Percentiles rank a stretch among this genome's conserved stretches.
Evolutionary conservation across 2,329 filamentous ascomycete species (phyloP).

Genomic region (Stagonosporopsis rhizophila): DNA sequence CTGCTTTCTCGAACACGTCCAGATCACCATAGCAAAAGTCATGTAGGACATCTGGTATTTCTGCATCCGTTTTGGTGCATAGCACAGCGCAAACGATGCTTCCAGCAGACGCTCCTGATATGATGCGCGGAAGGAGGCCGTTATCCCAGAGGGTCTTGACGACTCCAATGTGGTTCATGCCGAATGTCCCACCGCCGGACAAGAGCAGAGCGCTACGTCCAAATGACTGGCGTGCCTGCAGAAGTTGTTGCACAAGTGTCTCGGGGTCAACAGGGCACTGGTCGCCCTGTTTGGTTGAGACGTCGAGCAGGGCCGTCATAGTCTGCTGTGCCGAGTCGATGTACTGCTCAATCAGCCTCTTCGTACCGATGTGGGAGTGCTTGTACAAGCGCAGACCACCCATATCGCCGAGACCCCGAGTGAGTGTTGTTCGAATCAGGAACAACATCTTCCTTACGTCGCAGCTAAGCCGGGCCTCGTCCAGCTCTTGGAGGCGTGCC

Average conservation of each 20-base stretch:
- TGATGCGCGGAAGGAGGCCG: conserved; percentile 79
- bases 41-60: conserved; percentile 73
- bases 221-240: conserved; percentile 78
- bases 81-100: conserved; percentile 85
- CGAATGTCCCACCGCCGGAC: conserved; percentile 87
- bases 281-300: conserved; percentile 58
- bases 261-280: conserved; percentile 64
- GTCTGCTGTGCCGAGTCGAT: conserved; percentile 80
- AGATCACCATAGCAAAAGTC: conserved; percentile 82
- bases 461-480: conserved; percentile 73
- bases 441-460: conserved; percentile 81
- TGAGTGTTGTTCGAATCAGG: conserved; percentile 79
- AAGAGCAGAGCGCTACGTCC: conserved; percentile 83
- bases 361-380: conserved; percentile 85
- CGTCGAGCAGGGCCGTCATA: conserved; percentile 73
- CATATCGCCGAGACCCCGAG: conserved; percentile 84
- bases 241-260: conserved; percentile 70
- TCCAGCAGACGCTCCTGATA: conserved; percentile 86
- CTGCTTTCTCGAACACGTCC: conserved; percentile 75
- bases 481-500: conserved; percentile 73
- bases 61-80: conserved; percentile 78
- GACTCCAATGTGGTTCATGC: conserved; percentile 91
- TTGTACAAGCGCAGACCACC: conserved; percentile 82
- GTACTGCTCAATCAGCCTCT: conserved; percentile 84
- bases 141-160: conserved; percentile 80